Evolutionary conservation across 306 rosid genomes (phyloP).

Genomic region (Prunus dulcis): DNA sequence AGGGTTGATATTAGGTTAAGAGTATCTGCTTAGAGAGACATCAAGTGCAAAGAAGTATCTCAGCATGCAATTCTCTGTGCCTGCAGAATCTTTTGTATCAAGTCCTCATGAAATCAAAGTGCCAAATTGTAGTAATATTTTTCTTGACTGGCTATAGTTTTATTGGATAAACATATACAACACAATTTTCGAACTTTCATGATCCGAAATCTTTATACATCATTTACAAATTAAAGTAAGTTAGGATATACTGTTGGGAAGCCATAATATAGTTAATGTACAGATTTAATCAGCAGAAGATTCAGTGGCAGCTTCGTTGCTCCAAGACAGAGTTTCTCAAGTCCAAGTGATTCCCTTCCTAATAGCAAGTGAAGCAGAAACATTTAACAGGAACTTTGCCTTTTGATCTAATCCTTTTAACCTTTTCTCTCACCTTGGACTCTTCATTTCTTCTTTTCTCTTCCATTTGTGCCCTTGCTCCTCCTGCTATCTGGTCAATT

Average conservation of each 20-base stretch:
- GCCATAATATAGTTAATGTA: neutral
- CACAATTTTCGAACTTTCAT: neutral
- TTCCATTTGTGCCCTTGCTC: conserved; percentile 56
- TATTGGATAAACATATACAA: neutral
- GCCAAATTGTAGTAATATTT: neutral
- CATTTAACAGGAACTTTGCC: conserved; percentile 45
- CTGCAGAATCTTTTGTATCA: neutral
- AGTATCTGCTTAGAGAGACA: neutral
- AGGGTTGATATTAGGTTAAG: neutral
- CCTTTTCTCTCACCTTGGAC: conserved; percentile 41
- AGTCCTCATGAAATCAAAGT: neutral
- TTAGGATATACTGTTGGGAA: neutral
- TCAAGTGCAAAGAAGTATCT: too few species aligned
- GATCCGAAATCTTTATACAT: conserved; percentile 11
- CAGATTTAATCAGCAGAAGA: conserved; percentile 2
- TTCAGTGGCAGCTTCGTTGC: neutral
- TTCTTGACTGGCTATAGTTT: neutral
- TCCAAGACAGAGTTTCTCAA: too few species aligned
- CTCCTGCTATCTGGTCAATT: conserved; percentile 50
- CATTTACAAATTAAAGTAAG: neutral
- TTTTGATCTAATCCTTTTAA: conserved; percentile 34
- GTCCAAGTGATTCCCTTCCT: neutral
- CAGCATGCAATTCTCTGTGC: neutral
- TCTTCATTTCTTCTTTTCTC: conserved; percentile 50
- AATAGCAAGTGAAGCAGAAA: conserved; percentile 57